Evolutionary conservation across 2,329 filamentous ascomycete genomes (phyloP), one percentile per base, ranked within the genome.

Genomic region (Aspergillus viridinutans): DNA sequence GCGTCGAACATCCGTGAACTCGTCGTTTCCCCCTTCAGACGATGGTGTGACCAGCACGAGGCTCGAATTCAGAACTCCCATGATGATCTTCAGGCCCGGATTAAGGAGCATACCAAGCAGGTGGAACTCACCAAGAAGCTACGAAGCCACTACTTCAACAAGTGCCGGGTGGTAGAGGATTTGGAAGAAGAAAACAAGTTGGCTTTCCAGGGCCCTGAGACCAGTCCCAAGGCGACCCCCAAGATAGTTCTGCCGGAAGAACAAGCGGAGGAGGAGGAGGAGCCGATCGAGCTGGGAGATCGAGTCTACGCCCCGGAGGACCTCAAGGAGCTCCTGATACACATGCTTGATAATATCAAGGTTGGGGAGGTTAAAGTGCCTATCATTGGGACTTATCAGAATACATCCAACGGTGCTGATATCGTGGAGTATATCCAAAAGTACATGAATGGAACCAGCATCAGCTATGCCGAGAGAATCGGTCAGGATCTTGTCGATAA

Each of bases 161-260:
- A 97, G 78, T 99, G 94, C 73, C 88, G 95, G 51, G 80, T 97
- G 60, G 89, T 97, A 6, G 95, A 99, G 73, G 94, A 99, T 71
- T 79, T 97, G 59, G 94, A 99, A 73, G 94, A 99, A 76, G 95
- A 99, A 80, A 96, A 97, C 74, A 97, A 99, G 77, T 83, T 99
- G 55, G 94, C 92, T 42, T 99, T 99, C 76, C 92, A 96, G 74
- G 91, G 92, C 63, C 91, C 92, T 4, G 80, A 83, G 59, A 81
- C 81, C 35, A 92, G 89, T 72, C 88, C 89, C 3, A 76, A 72
- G 77, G 81, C 55, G 74, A 80, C 70, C 64, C 81, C 80, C 45
- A 92, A 92, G 70, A 96, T 99, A 75, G 95, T 97, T 74, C 87
- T 97, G 43, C 86, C 89, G 21, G 82, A 88, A 49, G 84, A 85